These are phyloP conservation scores for Hyaloperonospora arabidopsidis DNA, from an alignment of 352 stramenopile genomes.

Conservation along the genomic window DNA sequence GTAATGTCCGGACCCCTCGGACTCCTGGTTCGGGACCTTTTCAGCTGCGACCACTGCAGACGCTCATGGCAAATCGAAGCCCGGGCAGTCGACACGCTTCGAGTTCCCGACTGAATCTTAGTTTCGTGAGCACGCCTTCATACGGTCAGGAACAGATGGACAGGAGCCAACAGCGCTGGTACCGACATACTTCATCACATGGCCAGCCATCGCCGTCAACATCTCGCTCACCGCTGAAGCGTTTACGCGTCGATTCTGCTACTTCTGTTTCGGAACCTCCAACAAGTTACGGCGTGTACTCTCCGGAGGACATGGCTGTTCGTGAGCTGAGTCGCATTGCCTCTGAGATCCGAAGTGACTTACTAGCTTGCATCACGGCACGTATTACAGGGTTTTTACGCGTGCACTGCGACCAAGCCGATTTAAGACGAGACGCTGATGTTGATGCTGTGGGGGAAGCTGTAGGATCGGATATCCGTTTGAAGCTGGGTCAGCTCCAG, in stretches of 20 bases:
- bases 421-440: conserved; percentile 25
- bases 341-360: conserved; percentile 47
- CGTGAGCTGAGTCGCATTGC: conserved; percentile 57
- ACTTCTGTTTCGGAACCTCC: conserved; percentile 11
- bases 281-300: conserved; percentile 7
- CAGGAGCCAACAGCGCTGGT: conserved; percentile 22
- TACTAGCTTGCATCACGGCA: conserved; percentile 58
- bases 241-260: conserved; percentile 20
- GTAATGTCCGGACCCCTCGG: conserved; percentile 19
- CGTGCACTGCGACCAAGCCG: conserved; percentile 33
- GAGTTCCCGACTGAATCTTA: conserved; percentile 21
- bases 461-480: conserved; percentile 55
- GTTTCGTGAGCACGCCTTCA: conserved; percentile 22
- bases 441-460: conserved; percentile 38
- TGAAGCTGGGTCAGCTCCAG: conserved; percentile 48
- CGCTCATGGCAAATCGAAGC: conserved; percentile 27
- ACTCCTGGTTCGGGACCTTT: conserved; percentile 30
- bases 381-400: conserved; percentile 61
- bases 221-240: conserved; percentile 21
- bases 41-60: conserved; percentile 43
- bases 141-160: conserved; percentile 23
- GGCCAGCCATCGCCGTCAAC: conserved; percentile 20
- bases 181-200: conserved; percentile 10
- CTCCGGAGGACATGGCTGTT: conserved; percentile 46
- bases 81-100: conserved; percentile 21